phyloP scores from a whole-genome alignment of 2,329 filamentous ascomycete genomes.

The Phyllosticta citrichinensis region DNA sequence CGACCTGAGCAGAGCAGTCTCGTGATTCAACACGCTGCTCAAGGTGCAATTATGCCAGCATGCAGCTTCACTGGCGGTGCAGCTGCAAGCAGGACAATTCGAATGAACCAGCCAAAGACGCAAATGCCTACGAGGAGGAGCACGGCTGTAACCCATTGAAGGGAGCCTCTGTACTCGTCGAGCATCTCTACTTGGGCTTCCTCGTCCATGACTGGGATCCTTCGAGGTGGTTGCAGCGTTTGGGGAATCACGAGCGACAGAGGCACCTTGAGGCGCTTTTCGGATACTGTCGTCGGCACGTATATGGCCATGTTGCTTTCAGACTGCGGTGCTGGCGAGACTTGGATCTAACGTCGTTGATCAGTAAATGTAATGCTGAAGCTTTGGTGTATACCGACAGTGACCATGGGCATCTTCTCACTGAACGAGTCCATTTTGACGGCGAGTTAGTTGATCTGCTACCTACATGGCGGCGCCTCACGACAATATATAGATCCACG shows the following conservation, averaged over 20 bases:
- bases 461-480: background rate
- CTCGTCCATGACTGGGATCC: background rate
- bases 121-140: conserved; percentile 2
- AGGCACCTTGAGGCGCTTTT: conserved; percentile 3
- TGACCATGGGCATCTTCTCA: background rate
- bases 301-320: background rate
- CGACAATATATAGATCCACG: background rate
- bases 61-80: conserved; percentile 1
- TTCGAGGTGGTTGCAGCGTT: background rate
- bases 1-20: background rate
- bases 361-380: background rate
- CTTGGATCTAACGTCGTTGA: background rate
- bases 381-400: background rate
- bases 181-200: conserved; percentile 4
- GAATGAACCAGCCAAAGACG: conserved; percentile 2
- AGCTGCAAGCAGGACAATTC: conserved; percentile 4
- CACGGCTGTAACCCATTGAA: background rate
- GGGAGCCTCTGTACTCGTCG: conserved; percentile 2
- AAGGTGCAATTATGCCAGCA: background rate
- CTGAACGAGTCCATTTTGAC: background rate
- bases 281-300: background rate
- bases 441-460: background rate
- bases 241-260: conserved; percentile 2
- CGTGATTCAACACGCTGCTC: background rate
- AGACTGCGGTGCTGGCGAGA: background rate